Percentiles rank a stretch among this genome's conserved stretches.
These are phyloP conservation scores for Wickerhamomyces tratensis DNA, from an alignment of 805 yeast genomes.

Conservation along the genomic window DNA sequence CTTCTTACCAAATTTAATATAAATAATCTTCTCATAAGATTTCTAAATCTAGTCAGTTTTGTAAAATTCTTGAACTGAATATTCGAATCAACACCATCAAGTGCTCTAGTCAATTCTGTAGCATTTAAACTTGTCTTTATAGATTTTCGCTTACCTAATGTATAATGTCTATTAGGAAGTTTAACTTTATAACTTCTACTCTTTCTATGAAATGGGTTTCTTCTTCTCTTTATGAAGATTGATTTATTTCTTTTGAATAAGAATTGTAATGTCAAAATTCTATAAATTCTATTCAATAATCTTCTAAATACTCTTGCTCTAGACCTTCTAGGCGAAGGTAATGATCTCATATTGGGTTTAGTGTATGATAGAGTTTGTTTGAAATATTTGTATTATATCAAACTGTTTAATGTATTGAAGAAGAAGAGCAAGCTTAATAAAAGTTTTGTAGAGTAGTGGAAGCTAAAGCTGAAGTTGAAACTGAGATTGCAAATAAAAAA, in stretches of 20 bases:
- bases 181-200: constrained; percentile 14
- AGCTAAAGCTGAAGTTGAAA: too few species aligned
- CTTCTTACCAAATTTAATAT: too few species aligned
- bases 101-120: not conserved
- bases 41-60: not conserved
- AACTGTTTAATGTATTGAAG: too few species aligned
- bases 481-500: too few species aligned
- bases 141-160: not conserved
- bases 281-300: constrained; percentile 8
- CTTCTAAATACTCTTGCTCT: constrained; percentile 9
- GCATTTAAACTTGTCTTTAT: not conserved
- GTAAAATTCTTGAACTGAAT: not conserved
- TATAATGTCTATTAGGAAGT: not conserved
- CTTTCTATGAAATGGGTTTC: constrained; percentile 14
- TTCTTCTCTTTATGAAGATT: constrained; percentile 10
- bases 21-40: not conserved
- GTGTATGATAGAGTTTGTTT: too few species aligned
- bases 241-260: constrained; percentile 4
- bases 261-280: constrained; percentile 9
- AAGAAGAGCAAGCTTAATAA: too few species aligned
- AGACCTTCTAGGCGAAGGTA: constrained; percentile 18
- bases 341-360: constrained; percentile 11
- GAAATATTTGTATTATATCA: too few species aligned
- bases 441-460: too few species aligned
- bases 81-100: not conserved